Evolutionary conservation across 768 basidiomycete genomes (phyloP), one percentile per base, ranked within the genome.

Genomic region (Hygrophorus russula): DNA sequence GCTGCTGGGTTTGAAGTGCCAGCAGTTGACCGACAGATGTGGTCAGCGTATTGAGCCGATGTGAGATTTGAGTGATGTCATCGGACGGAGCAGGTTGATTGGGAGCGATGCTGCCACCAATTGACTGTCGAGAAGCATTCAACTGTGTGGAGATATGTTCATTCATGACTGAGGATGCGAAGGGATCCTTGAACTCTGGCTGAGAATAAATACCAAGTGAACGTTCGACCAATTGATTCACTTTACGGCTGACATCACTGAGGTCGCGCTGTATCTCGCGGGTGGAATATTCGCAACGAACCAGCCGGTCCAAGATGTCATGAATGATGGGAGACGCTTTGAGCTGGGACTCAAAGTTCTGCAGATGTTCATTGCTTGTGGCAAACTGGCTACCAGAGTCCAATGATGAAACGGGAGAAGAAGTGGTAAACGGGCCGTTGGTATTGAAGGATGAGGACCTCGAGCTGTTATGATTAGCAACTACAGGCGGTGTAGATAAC

Each of bases 111-210:
- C 71, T 78, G 5, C 74, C 49, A 7, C 19, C 73, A 44, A 81
- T 68, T 11, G 83, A 89, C 36, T 72, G 72, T 38, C 85, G 75
- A 27, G 74, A 69, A 29, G 69, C 67, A 46, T 62, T 67, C 44
- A 66, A 44, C 13, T 59, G 54, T 32, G 65, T 48, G 33, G 62
- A 55, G 48, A 64, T 51, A 36, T 60, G 55, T 34, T 58, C 59
- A 46, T 67, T 66, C 20, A 58, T 48, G 44, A 62, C 64, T 18
- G 59, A 38, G 5, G 74, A 56, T 27, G 83, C 77, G 53, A 89
- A 89, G 0, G 86, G 86, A 54, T 88, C 79, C 56, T 82, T 82
- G 68, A 88, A 89, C 51, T 87, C 85, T n/a, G 82, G 81, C 45
- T 78, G 72, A 11, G 59, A 51, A 20, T 54, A 53, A 28, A 58